Evolutionary conservation across 164 flowering plant genomes (phyloP).

Genomic region (Amborella trichopoda): DNA sequence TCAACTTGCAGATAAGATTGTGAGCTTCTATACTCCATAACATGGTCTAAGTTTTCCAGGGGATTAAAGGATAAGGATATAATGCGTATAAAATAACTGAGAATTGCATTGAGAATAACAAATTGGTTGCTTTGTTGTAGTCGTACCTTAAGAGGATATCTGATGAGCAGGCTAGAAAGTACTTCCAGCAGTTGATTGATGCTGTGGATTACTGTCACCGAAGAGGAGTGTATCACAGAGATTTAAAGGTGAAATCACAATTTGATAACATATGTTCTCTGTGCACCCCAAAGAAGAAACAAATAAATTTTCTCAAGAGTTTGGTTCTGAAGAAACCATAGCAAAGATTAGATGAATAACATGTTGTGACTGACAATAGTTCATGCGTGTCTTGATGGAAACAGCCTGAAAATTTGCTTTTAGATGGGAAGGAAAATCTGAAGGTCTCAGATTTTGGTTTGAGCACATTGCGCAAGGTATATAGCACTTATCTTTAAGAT

Average conservation of each 20-base stretch:
- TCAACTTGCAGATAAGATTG: constrained; percentile 58
- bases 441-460: constrained; percentile 86
- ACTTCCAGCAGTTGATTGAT: constrained; percentile 80
- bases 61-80: too few species aligned
- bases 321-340: too few species aligned
- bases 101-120: neutral
- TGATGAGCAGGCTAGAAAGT: constrained; percentile 64
- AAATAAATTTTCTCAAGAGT: too few species aligned
- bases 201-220: constrained; percentile 79
- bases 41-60: too few species aligned
- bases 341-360: too few species aligned
- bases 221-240: constrained; percentile 84
- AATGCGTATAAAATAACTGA: neutral
- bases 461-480: constrained; percentile 50
- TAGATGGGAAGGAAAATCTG: constrained; percentile 59
- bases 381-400: too few species aligned
- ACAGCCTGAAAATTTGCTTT: constrained; percentile 82
- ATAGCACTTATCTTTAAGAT: too few species aligned
- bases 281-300: too few species aligned
- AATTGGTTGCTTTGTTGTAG: constrained; percentile 13
- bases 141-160: constrained; percentile 29
- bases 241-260: constrained; percentile 47
- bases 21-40: constrained; percentile 20
- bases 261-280: neutral
- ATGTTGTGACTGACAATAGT: too few species aligned